Evolutionary conservation across 768 basidiomycete genomes (phyloP).

Genomic region (Xerocomus brunneocitrinus): DNA sequence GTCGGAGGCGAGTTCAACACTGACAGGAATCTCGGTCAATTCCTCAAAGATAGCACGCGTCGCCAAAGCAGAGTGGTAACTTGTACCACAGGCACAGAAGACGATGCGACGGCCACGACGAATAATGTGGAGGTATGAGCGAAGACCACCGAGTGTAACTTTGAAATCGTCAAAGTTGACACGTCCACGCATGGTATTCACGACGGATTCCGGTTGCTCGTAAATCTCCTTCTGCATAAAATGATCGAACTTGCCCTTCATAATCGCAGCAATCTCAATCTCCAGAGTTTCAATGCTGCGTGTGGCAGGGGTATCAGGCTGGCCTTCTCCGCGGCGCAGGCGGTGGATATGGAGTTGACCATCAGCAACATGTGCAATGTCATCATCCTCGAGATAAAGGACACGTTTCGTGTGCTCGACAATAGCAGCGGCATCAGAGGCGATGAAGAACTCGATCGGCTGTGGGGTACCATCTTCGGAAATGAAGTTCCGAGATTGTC

Average conservation of each 20-base stretch:
- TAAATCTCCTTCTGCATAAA: slow-evolving; percentile 99
- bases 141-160: slow-evolving; percentile 93
- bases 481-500: slow-evolving; percentile 97
- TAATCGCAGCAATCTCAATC: slow-evolving; percentile 98
- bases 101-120: slow-evolving; percentile 91
- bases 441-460: slow-evolving; percentile 99
- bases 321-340: slow-evolving; percentile 80
- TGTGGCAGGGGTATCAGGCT: slow-evolving; percentile 55
- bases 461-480: slow-evolving; percentile 97
- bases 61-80: slow-evolving; percentile 95
- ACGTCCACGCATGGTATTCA: slow-evolving; percentile 99
- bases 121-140: slow-evolving; percentile 93
- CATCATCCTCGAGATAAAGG: slow-evolving; percentile 97
- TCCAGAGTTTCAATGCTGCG: slow-evolving; percentile 98
- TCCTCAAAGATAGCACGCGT: slow-evolving; percentile 98
- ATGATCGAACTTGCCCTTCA: slow-evolving; percentile 99
- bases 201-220: slow-evolving; percentile 97
- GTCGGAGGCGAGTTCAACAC: slow-evolving; percentile 95
- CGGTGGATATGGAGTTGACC: slow-evolving; percentile 99
- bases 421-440: slow-evolving; percentile 93
- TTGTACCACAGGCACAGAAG: slow-evolving; percentile 97
- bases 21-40: slow-evolving; percentile 96
- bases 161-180: slow-evolving; percentile 94
- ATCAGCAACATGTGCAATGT: slow-evolving; percentile 95
- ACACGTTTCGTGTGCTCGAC: slow-evolving; percentile 99